Percentiles rank a stretch among this genome's conserved stretches.
Conservation (phyloP, 305 asterid species). For the Andrographis paniculata region DNA sequence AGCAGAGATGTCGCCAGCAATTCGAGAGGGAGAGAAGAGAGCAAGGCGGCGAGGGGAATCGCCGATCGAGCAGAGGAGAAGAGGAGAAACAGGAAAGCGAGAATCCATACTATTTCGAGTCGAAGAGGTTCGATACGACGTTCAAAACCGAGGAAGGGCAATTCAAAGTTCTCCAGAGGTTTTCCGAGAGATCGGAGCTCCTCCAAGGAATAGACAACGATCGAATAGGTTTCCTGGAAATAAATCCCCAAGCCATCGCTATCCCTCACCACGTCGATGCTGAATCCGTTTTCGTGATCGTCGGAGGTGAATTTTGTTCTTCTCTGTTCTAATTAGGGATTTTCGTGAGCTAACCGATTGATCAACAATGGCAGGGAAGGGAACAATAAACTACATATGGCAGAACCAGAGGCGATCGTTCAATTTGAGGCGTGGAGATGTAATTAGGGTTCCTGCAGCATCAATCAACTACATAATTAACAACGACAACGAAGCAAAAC, state of each 20-base stretch:
- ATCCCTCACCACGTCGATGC: not conserved
- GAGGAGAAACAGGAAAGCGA: not conserved
- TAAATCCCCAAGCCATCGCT: not conserved
- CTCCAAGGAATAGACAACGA: not conserved
- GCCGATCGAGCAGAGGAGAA: too few relatives aligned
- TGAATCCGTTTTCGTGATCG: not conserved
- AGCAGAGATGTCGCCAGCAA: not conserved
- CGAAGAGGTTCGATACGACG: not conserved
- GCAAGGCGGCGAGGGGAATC: not conserved
- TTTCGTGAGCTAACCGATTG: too few relatives aligned
- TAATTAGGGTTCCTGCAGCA: not conserved
- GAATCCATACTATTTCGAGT: not conserved
- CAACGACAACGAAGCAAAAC: not conserved
- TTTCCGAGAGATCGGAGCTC: not conserved
- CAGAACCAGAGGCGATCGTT: not conserved
- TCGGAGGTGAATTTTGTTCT: not conserved
- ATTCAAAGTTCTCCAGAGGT: not conserved
- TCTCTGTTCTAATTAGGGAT: not conserved
- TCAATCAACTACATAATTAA: not conserved
- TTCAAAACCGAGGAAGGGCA: not conserved
- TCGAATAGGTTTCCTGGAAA: not conserved
- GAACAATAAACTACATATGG: not conserved
- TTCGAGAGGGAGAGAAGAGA: not conserved
- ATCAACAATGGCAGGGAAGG: not conserved
- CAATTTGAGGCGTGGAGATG: not conserved